Evolutionary conservation across 108 stramenopile genomes (phyloP), one percentile per base, ranked within the genome.

Genomic region (Nitzschia sp.): DNA sequence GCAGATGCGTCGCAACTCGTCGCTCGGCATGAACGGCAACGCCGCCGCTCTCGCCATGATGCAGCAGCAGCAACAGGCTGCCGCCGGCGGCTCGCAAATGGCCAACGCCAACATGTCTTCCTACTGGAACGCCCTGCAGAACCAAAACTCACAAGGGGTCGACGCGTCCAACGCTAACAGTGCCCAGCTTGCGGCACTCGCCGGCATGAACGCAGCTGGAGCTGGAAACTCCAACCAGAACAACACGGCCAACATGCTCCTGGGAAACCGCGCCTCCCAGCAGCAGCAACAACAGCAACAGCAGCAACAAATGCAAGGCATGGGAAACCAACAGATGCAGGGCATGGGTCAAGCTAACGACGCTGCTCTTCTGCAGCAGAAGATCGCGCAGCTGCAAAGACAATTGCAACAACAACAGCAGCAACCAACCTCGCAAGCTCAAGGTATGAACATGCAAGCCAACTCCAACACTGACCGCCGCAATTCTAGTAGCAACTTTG

Each of bases 381-480:
- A 75, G 43, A 75, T 75, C 50, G 67, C 67, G 8, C 48, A 67
- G 51, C 51, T 75, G 24, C 74, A 75, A 46, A 58, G 74, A 10
- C 74, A 75, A 54, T 54, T 75, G 6, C 60, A 76, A 15, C 69
- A 76, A 44, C 75, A 76, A 29, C 70, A 71, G 41, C 71, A 72
- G 41, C 71, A 72, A 19, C 63, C 53, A 26, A 26, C 11, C 25
- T 40, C 60, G 42, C 65, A 67, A 40, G 60, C 46, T n/a, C 51
- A 61, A 50, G 57, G 59, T 42, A 74, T 53, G 51, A 59, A 34
- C 41, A 67, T 58, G 41, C 34, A 51, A 24, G 21, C n/a, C 17
- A 51, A 34, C 58, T 8, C 17, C 25, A 42, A 40, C 43, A 43
- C 42, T 10, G 56, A 57, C 56, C 42, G 67, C 54, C 48, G 53